Base-by-base conservation (phyloP, 176 grass and related monocot species). In the Tillandsia leiboldiana region DNA sequence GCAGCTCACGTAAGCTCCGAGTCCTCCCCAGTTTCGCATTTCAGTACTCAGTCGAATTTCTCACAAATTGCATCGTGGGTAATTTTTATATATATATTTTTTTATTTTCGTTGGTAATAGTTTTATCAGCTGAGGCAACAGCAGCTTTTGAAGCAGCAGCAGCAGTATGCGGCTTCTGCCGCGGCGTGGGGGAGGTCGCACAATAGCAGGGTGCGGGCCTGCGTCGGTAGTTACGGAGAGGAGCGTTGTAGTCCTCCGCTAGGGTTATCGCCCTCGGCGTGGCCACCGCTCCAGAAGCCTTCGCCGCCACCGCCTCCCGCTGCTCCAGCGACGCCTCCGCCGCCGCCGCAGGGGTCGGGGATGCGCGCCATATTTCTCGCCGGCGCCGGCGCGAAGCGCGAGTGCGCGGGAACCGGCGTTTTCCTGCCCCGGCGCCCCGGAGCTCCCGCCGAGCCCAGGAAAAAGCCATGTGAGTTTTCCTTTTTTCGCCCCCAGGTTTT, bases 391-490 rank as follows among this genome's bases (percentile, higher is more conserved):
- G 63, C 57, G 9, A 72, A 58, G 28, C 69, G 71, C 20, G 73
- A 77, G 68, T 72, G 68, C 8, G 27, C 67, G 23, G 80, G 80
- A 8, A 83, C 80, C 24, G 80, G 80, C 2, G 80, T 83, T 12
- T 83, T 83, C 58, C 49, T 83, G 9, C 80, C 80, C 28, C 59
- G 68, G 12, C 49, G 64, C 8, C 18, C 68, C 0, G 68, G 58
- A 8, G 50, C 48, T 54, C 68, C 74, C 3, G 9, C 61, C 24
- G 51, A 49, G 3, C 49, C 73, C 8, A 50, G 68, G 3, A 72
- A 77, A 17, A 83, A 77, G 51, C 48, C 73, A 42, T 67, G 80
- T 83, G 26, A 22, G 10, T 2, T 14, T 11, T 9, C 56, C 49
- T 9, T 2, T 11, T 18, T 9, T 29, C 1, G 18, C 15, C 4